Evolutionary conservation across 257 asterid genomes (phyloP).

Genomic region (Scutellaria minor): DNA sequence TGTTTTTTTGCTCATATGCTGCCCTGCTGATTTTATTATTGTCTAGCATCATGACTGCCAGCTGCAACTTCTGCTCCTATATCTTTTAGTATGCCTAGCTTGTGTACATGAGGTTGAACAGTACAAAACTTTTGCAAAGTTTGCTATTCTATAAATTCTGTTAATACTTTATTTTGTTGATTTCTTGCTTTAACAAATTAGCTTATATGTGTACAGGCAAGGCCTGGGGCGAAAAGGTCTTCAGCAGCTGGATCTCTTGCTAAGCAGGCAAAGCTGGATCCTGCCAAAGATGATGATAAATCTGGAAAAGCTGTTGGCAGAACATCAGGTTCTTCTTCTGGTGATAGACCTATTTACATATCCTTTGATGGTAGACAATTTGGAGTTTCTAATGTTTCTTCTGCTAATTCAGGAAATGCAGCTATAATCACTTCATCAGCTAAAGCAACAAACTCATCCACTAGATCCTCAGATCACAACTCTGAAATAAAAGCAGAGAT

Average conservation of each 20-base stretch:
- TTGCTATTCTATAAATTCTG: not conserved
- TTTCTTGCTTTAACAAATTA: not conserved
- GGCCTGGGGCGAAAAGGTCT: slow-evolving; percentile 67
- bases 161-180: slow-evolving; percentile 20
- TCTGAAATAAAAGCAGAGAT: slow-evolving; percentile 61
- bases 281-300: slow-evolving; percentile 73
- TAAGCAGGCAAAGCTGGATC: slow-evolving; percentile 79
- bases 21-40: not conserved
- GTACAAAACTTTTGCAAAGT: not conserved
- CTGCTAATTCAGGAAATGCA: slow-evolving; percentile 60
- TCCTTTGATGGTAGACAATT: slow-evolving; percentile 41
- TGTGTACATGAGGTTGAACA: slow-evolving; percentile 23
- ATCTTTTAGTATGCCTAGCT: not conserved
- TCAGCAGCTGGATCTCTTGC: slow-evolving; percentile 60
- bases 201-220: slow-evolving; percentile 54
- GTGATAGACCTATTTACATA: slow-evolving; percentile 38
- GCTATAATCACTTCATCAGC: slow-evolving; percentile 45
- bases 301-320: slow-evolving; percentile 62
- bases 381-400: slow-evolving; percentile 50
- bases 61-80: not conserved
- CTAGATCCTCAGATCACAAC: slow-evolving; percentile 56
- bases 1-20: not conserved
- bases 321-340: slow-evolving; percentile 53
- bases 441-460: slow-evolving; percentile 54
- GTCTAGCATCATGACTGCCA: not conserved